These are phyloP conservation scores for Hypoxylon perforatum DNA, from an alignment of 495 filamentous ascomycete species.

Conservation along the genomic window DNA sequence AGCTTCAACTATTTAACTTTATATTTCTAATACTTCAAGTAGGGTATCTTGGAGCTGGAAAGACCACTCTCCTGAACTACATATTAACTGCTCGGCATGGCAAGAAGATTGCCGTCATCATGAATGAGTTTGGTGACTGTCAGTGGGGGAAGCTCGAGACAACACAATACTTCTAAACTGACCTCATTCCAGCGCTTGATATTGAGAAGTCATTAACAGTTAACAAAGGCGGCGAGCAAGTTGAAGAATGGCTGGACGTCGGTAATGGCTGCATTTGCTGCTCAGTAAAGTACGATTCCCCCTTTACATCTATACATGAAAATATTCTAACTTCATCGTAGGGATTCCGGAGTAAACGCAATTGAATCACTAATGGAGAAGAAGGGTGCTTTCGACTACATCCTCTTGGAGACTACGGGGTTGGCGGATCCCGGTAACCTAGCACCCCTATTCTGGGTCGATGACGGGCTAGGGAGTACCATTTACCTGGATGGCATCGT, in stretches of 20 bases:
- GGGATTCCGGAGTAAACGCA: slow-evolving; percentile 90
- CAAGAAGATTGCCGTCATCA: slow-evolving; percentile 96
- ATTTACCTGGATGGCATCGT: slow-evolving; percentile 98
- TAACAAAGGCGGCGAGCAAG: slow-evolving; percentile 83
- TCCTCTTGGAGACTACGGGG: slow-evolving; percentile 95
- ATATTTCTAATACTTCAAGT: slow-evolving; percentile 26
- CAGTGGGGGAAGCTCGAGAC: slow-evolving; percentile 44
- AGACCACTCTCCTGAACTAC: slow-evolving; percentile 95
- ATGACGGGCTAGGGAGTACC: slow-evolving; percentile 90
- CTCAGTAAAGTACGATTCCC: slow-evolving; percentile 81
- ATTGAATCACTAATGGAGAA: slow-evolving; percentile 97
- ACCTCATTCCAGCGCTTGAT: slow-evolving; percentile 73
- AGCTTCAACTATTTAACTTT: slow-evolving; percentile 9
- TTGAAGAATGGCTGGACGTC: slow-evolving; percentile 94
- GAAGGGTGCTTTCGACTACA: slow-evolving; percentile 95
- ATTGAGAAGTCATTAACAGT: slow-evolving; percentile 95
- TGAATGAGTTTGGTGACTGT: slow-evolving; percentile 99
- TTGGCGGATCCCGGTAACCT: slow-evolving; percentile 96
- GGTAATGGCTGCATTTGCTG: slow-evolving; percentile 98
- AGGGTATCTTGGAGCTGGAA: slow-evolving; percentile 91
- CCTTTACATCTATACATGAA: neutral
- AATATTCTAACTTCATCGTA: slow-evolving; percentile 47
- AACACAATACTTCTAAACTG: slow-evolving; percentile 20
- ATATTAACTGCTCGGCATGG: slow-evolving; percentile 93
- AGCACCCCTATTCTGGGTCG: slow-evolving; percentile 96